Evolutionary conservation across 352 stramenopile species (phyloP), one percentile per base, ranked within the genome.

Genomic region (Phytophthora pseudosyringae): DNA sequence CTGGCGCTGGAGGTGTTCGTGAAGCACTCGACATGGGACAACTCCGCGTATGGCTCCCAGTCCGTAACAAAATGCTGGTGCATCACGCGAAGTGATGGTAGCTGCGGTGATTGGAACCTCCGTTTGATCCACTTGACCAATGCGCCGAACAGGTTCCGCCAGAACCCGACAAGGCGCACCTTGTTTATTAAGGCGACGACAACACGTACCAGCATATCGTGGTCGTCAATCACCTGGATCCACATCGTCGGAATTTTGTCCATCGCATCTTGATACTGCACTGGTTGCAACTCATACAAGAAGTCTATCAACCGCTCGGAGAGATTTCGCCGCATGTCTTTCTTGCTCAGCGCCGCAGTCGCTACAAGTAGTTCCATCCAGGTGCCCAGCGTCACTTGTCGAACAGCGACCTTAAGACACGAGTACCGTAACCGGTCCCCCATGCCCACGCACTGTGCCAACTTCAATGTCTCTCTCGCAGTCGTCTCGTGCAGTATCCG

Each of bases 301-400:
- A 74, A 75, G 8, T 55, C 33, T 1, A 87, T 33, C 8, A 88
- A 53, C 49, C 71, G 47, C 12, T 78, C 44, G 4, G 77, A 39
- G 28, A 89, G 25, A 25, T 71, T 60, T 1, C 50, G 44, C 35
- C 69, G 58, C 35, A 67, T 56, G 8, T 40, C 12, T 7, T 52
- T 16, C 35, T 67, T 63, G 0, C 44, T 48, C 36, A 89, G 35
- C 8, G 21, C 49, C 0, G 46, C 59, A 15, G 68, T 61, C 6
- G 56, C 46, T 10, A 78, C 21, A n/a, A 89, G 12, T 2, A 87
- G 44, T 11, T 68, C 51, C 53, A 88, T 77, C 82, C 82, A 91
- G 3, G 76, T 68, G 41, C 54, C 41, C 10, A 71, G 48, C 11
- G 67, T 76, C 13, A 79, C 43, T 10, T 58, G 46, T n/a, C 64